A percentile compares a stretch with the other conserved stretches of the same genome.
These are phyloP conservation scores for Phaffomyces thermotolerans DNA, from an alignment of 805 yeast genomes.

Conservation along the genomic window DNA sequence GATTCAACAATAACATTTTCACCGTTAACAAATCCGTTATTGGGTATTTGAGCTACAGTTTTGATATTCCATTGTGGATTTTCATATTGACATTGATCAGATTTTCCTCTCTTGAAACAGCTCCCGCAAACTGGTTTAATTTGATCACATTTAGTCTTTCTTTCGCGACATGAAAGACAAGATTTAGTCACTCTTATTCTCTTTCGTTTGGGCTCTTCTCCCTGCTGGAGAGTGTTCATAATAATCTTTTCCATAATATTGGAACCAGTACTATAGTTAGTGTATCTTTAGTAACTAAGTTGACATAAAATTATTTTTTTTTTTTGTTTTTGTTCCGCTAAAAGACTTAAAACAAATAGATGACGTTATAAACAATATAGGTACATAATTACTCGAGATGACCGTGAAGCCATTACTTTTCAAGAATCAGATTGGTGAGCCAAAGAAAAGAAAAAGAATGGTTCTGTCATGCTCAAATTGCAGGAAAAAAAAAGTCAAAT, in stretches of 20 bases:
- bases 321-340: too few relatives aligned
- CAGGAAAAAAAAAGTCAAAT: slow-evolving; percentile 23
- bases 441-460: slow-evolving; percentile 18
- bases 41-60: neutral
- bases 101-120: slow-evolving; percentile 14
- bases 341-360: too few relatives aligned
- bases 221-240: neutral
- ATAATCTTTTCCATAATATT: neutral
- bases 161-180: slow-evolving; percentile 20
- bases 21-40: neutral
- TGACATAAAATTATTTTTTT: too few relatives aligned
- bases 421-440: slow-evolving; percentile 11
- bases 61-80: slow-evolving; percentile 17
- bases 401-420: neutral
- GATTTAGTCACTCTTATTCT: slow-evolving; percentile 19
- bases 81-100: slow-evolving; percentile 16
- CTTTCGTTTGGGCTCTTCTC: slow-evolving; percentile 10
- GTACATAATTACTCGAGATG: too few relatives aligned
- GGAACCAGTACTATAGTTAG: too few relatives aligned
- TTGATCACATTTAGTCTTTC: slow-evolving; percentile 24
- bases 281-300: too few relatives aligned
- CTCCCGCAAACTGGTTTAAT: slow-evolving; percentile 18
- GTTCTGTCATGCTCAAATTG: slow-evolving; percentile 22
- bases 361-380: too few relatives aligned
- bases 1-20: neutral